phyloP scores from a whole-genome alignment of 1,284 basidiomycete species.

The Flammula alnicola region DNA sequence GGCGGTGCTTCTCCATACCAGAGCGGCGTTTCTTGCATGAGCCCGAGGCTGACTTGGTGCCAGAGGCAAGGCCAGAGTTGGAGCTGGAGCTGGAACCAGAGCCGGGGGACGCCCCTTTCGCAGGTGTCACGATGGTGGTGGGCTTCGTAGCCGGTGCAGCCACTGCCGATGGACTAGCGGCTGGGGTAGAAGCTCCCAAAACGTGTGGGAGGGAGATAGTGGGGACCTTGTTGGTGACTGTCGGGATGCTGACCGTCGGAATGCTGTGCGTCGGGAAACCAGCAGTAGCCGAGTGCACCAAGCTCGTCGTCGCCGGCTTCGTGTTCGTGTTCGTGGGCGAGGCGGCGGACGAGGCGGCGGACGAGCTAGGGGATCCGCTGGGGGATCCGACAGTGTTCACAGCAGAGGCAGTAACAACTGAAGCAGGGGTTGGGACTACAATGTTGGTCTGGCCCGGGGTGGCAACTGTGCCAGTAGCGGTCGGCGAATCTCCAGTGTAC shows the following conservation, averaged over 20 bases:
- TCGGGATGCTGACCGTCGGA: constrained; percentile 11
- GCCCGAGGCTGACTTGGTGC: neutral
- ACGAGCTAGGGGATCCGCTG: neutral
- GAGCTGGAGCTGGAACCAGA: neutral
- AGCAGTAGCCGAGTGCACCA: neutral
- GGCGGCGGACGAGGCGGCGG: neutral
- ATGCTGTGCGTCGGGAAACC: constrained; percentile 4
- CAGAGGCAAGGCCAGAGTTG: neutral
- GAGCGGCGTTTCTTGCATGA: neutral
- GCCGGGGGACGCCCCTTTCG: neutral
- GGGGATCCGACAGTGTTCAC: constrained; percentile 6
- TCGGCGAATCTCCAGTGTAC: constrained; percentile 31
- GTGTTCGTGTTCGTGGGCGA: neutral
- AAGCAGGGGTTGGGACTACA: constrained; percentile 2
- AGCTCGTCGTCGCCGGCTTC: neutral
- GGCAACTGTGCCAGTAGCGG: neutral
- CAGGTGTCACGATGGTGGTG: constrained; percentile 2
- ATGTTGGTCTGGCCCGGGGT: constrained; percentile 2
- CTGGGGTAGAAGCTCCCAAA: neutral
- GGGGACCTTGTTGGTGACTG: constrained; percentile 4
- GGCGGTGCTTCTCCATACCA: constrained; percentile 1
- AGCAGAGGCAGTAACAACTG: constrained; percentile 10
- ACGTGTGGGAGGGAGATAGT: neutral
- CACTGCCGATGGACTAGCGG: neutral
- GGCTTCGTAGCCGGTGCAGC: neutral